Percentiles rank a stretch among this genome's conserved stretches.
phyloP scores from a whole-genome alignment of 2,329 filamentous ascomycete genomes.

The Phialophora verrucosa region DNA sequence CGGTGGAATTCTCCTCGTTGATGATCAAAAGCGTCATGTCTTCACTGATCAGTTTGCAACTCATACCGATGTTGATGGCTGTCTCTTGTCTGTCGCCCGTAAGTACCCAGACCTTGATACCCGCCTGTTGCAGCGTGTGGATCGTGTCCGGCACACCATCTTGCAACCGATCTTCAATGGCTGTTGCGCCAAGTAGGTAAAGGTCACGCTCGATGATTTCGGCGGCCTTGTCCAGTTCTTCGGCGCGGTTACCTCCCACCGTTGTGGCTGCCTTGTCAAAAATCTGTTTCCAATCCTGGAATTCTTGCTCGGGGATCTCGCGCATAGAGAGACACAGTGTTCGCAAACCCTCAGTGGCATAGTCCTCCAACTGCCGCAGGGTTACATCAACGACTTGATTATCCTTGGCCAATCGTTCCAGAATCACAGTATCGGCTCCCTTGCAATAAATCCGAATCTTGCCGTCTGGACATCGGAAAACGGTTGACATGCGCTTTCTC shows the following conservation, averaged over 20 bases:
- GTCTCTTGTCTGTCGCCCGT: constrained; percentile 98
- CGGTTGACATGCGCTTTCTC: constrained; percentile 95
- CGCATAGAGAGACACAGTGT: constrained; percentile 95
- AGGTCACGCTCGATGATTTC: constrained; percentile 95
- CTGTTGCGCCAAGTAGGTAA: constrained; percentile 88
- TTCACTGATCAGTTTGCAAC: constrained; percentile 96
- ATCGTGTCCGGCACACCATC: constrained; percentile 98
- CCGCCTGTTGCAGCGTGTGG: constrained; percentile 92
- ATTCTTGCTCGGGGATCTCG: constrained; percentile 88
- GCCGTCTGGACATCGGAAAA: constrained; percentile 94
- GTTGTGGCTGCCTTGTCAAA: constrained; percentile 89
- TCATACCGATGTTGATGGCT: constrained; percentile 99
- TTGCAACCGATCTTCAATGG: constrained; percentile 95
- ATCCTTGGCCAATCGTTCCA: constrained; percentile 82
- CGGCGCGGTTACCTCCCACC: constrained; percentile 86
- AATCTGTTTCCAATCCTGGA: constrained; percentile 81
- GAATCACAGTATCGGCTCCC: constrained; percentile 94
- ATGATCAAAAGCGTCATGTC: constrained; percentile 98
- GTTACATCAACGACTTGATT: constrained; percentile 90
- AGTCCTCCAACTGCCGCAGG: constrained; percentile 94
- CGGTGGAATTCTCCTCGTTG: constrained; percentile 82
- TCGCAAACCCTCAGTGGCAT: constrained; percentile 92
- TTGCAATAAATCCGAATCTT: constrained; percentile 95
- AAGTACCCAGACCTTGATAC: constrained; percentile 98
- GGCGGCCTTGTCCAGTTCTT: constrained; percentile 95